Base-by-base conservation (phyloP, 202 grass and related monocot genomes). In the Musa balbisiana region DNA sequence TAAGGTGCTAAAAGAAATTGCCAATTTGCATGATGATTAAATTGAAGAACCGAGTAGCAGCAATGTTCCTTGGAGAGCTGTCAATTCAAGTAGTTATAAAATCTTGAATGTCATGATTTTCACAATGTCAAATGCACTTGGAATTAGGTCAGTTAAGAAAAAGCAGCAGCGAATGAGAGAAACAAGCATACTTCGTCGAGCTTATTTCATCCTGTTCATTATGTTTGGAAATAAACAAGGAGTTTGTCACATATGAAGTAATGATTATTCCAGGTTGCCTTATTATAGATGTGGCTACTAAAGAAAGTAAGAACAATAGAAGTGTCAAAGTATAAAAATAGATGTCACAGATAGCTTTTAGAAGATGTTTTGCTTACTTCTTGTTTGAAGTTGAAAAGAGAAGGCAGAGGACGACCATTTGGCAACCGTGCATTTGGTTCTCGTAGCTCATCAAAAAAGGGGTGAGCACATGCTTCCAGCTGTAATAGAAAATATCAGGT, bases 391-490 rank as follows among this genome's bases (percentile, higher is more conserved):
- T 88, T 86, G 65, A 86, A 88, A 17, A 88, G 81, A 58, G 72
- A 78, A 54, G 89, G 86, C n/a, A 91, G 81, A 14, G 85, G 85
- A 27, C 85, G 85, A 52, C 89, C 83, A 69, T 91, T 91, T 79
- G 89, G 89, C 73, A 91, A 66, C 24, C 71, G 82, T 14, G 85
- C 83, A 72, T 88, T 92, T 2, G 76, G 75, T 59, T 84, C 86
- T 73, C 89, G 76, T 67, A 92, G 79, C 54, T 92, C 89, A 55
- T 92, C 86, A 76, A 92, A 92, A 80, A 92, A 92, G 74, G 86
- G 86, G 71, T 92, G 89, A 3, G 86, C 84, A 75, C 89, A 86
- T 69, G 86, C 89, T 64, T 92, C 89, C 69, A 88, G 84, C 86
- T 92, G 81, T 79, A 82, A 49, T 19, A 60, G 3, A 60, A 20